These are phyloP conservation scores for Sugiyamaella marilandica DNA, from an alignment of 805 yeast species.

Conservation along the genomic window DNA sequence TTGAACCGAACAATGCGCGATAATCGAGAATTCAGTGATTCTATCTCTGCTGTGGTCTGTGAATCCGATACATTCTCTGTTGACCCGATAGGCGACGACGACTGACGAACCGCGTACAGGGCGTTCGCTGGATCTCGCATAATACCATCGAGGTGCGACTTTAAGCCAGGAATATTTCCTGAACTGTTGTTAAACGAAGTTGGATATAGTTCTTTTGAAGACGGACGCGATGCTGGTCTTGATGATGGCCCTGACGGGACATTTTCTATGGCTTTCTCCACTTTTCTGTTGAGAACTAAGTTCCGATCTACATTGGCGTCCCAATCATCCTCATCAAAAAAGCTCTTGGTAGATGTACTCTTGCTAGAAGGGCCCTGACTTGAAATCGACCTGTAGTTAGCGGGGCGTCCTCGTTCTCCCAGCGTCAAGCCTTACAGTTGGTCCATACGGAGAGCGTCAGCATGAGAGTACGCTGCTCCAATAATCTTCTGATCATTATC, in stretches of 20 bases:
- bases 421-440: conserved; percentile 6
- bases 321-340: conserved; percentile 67
- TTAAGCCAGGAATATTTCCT: conserved; percentile 11
- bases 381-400: conserved; percentile 1
- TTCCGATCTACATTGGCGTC: conserved; percentile 61
- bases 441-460: conserved; percentile 33
- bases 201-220: conserved; percentile 11
- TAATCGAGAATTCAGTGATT: conserved; percentile 53
- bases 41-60: conserved; percentile 43
- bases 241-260: conserved; percentile 14
- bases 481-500: conserved; percentile 39
- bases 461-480: conserved; percentile 55
- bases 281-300: conserved; percentile 13
- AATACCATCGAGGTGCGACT: conserved; percentile 24
- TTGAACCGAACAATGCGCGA: conserved; percentile 66
- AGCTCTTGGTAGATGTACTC: conserved; percentile 53
- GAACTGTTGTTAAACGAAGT: conserved; percentile 4
- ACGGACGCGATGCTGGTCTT: conserved; percentile 13
- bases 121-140: conserved; percentile 27
- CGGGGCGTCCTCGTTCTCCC: neutral
- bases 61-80: conserved; percentile 20
- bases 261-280: conserved; percentile 24
- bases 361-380: neutral
- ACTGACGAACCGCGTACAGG: conserved; percentile 24
- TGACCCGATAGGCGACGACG: conserved; percentile 5